Base-by-base conservation (phyloP, 148 eudicot species). In the Limonium bicolor region DNA sequence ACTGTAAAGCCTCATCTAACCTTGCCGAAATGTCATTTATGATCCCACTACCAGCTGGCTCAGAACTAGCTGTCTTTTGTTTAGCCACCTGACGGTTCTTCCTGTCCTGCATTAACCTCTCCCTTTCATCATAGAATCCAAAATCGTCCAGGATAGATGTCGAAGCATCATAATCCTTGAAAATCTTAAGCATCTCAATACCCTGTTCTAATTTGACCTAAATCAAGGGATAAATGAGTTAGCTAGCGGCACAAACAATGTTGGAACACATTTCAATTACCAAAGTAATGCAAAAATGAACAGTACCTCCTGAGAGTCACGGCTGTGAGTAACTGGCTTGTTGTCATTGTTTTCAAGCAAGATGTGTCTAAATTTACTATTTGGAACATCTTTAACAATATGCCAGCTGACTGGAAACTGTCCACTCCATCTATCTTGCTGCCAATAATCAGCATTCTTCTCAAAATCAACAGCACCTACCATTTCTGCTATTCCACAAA, bases 391-490 rank as follows among this genome's bases (percentile, higher is more conserved):
- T 64, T 90, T 90, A 1, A 90, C 62, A 27, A 90, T 62, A 53
- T 70, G 93, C 97, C 97, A 90, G 26, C 60, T 62, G 16, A 90
- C 97, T 41, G 79, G 70, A 51, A 90, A 90, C 68, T 73, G 93
- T 8, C 97, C 97, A 54, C 73, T 90, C 97, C 97, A 90, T 61
- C 95, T 77, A 64, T 84, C 97, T 67, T 84, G 97, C 62, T 84
- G 95, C 97, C 97, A 90, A 65, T 84, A 80, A 20, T 80, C 84
- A 35, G 87, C 93, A 76, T 73, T 68, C 29, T 73, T 72, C 59
- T 72, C 82, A 50, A 90, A 90, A 61, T 90, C 97, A 43, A 90
- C 78, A 40, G 87, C 72, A 26, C 97, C 97, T 18, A 42, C 46
- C 97, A 90, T 90, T 72, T 90, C 95, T 30, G 95, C 95, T 20